Base-by-base conservation (phyloP, 2,329 filamentous ascomycete genomes). In the Huntiella savannae region DNA sequence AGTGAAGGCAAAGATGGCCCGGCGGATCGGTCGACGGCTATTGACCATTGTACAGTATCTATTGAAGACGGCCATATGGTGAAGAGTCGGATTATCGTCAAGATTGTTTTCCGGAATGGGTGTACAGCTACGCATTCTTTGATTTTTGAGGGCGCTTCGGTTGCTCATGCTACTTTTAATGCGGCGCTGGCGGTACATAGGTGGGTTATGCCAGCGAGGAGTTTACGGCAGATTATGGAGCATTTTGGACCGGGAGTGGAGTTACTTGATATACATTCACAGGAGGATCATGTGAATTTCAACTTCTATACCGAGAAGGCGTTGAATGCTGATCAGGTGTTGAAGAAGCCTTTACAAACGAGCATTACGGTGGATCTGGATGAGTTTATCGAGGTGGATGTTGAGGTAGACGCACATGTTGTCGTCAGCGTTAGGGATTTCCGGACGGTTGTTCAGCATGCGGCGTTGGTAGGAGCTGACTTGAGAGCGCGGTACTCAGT, bases 361-460 rank as follows among this genome's bases (percentile, higher is more conserved):
- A 82, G 81, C 28, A 82, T 88, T 50, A 74, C 81, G 1, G 71
- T 87, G 11, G 80, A 85, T 56, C 76, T 74, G 28, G 73, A 80
- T 48, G 82, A 87, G 53, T 88, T 88, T 55, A 77, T 82, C 48
- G 71, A 79, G 44, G 82, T 87, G 50, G 67, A 73, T 16, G 76
- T 84, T 28, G 77, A 85, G 56, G 75, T 83, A 50, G 77, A 79
- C 43, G 69, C 86, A 48, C 82, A 86, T 56, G 82, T 86, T 54
- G 73, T 84, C 49, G 81, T 87, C 56, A 83, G 77, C 54, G 81
- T 88, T 56, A 86, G 84, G 55, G 82, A 88, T 59, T 87, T 87
- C 58, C 77, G 82, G 43, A 77, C 82, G 33, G 82, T 87, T 46
- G 75, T 86, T 44, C 71, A 77, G 33, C 82, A 88, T 59, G 82